Conservation (phyloP, 169 alveolate genomes). For the Plasmodium knowlesi region DNA sequence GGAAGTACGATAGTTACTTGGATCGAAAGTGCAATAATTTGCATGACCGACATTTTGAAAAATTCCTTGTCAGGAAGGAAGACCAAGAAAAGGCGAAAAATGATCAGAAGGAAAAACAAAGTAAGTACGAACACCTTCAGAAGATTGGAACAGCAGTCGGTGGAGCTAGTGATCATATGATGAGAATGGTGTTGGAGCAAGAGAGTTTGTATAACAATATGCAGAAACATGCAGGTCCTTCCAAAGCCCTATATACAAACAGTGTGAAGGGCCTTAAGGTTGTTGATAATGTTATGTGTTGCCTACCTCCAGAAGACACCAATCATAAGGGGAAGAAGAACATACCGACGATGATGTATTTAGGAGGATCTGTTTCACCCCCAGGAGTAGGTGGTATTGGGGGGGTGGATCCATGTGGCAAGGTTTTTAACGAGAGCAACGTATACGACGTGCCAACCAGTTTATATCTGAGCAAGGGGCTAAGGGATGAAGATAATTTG, state of each 20-base stretch:
- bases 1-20: background rate
- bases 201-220: background rate
- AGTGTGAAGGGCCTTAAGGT: background rate
- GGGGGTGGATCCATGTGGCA: background rate
- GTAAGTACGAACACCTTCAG: background rate
- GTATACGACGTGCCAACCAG: background rate
- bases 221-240: background rate
- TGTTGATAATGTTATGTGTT: background rate
- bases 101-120: background rate
- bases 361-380: background rate
- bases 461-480: background rate
- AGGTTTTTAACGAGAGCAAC: background rate
- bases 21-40: background rate
- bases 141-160: background rate
- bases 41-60: background rate
- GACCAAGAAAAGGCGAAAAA: background rate
- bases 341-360: background rate
- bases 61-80: background rate
- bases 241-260: background rate
- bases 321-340: background rate
- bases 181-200: background rate
- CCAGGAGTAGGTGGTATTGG: background rate
- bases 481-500: constrained; percentile 6
- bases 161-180: background rate
- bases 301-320: background rate